These are phyloP conservation scores for Penicillium arizonense DNA, from an alignment of 495 filamentous ascomycete species.

Conservation along the genomic window DNA sequence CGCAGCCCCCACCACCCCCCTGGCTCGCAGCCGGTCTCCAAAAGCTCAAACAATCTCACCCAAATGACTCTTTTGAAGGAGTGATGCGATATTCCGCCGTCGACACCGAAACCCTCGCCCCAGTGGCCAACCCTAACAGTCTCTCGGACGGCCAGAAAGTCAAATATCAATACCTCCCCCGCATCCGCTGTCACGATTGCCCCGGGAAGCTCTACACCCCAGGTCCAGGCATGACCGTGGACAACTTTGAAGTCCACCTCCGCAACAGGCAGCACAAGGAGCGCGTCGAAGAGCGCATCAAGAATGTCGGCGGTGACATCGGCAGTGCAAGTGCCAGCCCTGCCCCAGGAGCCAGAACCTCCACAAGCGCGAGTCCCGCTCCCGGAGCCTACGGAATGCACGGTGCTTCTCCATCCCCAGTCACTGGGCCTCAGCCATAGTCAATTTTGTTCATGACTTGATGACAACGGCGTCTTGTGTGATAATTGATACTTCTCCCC, in stretches of 20 bases:
- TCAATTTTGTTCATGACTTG: constrained; percentile 19
- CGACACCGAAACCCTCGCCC: constrained; percentile 60
- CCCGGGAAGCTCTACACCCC: constrained; percentile 91
- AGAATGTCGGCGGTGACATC: constrained; percentile 11
- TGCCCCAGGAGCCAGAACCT: constrained; percentile 13
- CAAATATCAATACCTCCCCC: constrained; percentile 74
- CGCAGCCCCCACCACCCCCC: constrained; percentile 70
- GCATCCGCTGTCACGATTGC: constrained; percentile 88
- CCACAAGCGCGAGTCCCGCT: constrained; percentile 20
- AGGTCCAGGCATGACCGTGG: constrained; percentile 75
- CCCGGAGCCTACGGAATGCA: constrained; percentile 5
- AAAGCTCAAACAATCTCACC: constrained; percentile 61
- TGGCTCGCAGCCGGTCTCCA: constrained; percentile 73
- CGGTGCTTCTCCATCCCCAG: constrained; percentile 14
- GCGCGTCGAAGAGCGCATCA: constrained; percentile 60
- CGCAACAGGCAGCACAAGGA: constrained; percentile 76
- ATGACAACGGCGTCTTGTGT: constrained; percentile 21
- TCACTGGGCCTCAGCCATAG: constrained; percentile 16
- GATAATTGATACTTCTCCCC: not conserved
- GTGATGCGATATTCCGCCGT: constrained; percentile 83
- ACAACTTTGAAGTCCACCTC: constrained; percentile 91
- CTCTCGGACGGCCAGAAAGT: constrained; percentile 48
- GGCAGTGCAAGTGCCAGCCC: constrained; percentile 22
- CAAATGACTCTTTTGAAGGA: constrained; percentile 77
- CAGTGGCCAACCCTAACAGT: constrained; percentile 47